Percentiles rank a stretch among this genome's conserved stretches.
phyloP scores from a whole-genome alignment of 345 rosid genomes.

The Salix udensis region DNA sequence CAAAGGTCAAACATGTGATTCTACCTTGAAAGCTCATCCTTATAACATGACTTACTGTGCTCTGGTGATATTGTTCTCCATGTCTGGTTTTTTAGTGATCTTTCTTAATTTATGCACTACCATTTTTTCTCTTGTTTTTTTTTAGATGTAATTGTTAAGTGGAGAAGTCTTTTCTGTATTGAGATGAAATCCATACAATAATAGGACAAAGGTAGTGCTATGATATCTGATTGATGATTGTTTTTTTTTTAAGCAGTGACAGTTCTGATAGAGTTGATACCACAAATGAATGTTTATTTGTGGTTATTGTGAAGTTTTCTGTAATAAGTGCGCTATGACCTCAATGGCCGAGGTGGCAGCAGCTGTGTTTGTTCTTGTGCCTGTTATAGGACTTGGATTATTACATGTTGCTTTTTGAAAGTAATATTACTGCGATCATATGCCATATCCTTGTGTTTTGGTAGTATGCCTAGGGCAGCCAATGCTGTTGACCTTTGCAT shows the following conservation, averaged over 20 bases:
- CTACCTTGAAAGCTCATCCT: conserved; percentile 4
- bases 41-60: background rate
- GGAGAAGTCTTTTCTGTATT: background rate
- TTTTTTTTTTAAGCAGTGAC: background rate
- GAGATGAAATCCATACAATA: background rate
- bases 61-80: background rate
- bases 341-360: background rate
- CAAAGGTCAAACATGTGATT: conserved; percentile 47
- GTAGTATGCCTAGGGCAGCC: background rate
- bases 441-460: background rate
- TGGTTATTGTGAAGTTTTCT: background rate
- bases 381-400: background rate
- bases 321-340: background rate
- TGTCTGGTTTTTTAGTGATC: background rate
- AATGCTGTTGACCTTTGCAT: background rate
- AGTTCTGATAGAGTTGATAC: background rate
- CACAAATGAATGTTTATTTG: background rate
- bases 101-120: background rate
- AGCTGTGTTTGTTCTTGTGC: background rate
- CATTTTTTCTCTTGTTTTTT: background rate
- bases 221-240: background rate
- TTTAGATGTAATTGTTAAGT: background rate
- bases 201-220: background rate
- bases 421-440: background rate
- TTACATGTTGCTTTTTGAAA: background rate